Base-by-base conservation (phyloP, 805 yeast species). In the Nakazawaea wickerhamii region DNA sequence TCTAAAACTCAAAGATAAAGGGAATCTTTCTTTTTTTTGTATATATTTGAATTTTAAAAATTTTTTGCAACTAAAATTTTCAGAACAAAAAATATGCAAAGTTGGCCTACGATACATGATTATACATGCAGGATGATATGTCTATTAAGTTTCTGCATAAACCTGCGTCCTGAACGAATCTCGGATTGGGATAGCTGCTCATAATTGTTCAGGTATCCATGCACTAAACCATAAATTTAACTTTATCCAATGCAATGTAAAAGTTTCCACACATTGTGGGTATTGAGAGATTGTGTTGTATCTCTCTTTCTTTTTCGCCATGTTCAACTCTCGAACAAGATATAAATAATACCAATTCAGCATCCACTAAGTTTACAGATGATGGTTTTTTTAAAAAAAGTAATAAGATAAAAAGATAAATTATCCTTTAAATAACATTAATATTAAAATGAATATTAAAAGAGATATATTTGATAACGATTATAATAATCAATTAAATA, bases 261-360 rank as follows among this genome's bases (percentile, higher is more conserved):
- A 25, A 25, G 27, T 25, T 25, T 25, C 27, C 13, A 13, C 13
- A 25, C 27, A 25, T 25, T 3, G 26, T 10, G 26, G 7, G 26
- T 23, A 23, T 23, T 10, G 7, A 8, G 10, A 10, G 26, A 8
- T 23, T 23, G 10, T 7, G 7, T 7, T 8, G 26, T 23, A 6
- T 13, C 9, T 28, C 31, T 28, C 14, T 6, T 15, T 30, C 17
- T 30, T 8, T 30, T 30, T 30, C n/a, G 31, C 31, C 31, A 28
- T 28, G 31, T 33, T 20, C 14, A 33, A 5, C 10, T 33, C 26
- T 13, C 14, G 15, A 28, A 20, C 19, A 33, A 20, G 36, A 33
- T 33, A 33, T 33, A 33, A 33, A 33, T 33, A 33, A 19, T 20
- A 20, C 36, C 15, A 18, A 19, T 11, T 11, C 26, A 21, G 36